A percentile compares a stretch with the other conserved stretches of the same genome.
Conservation (phyloP, 495 filamentous ascomycete genomes). For the Hypoxylon fuscum region DNA sequence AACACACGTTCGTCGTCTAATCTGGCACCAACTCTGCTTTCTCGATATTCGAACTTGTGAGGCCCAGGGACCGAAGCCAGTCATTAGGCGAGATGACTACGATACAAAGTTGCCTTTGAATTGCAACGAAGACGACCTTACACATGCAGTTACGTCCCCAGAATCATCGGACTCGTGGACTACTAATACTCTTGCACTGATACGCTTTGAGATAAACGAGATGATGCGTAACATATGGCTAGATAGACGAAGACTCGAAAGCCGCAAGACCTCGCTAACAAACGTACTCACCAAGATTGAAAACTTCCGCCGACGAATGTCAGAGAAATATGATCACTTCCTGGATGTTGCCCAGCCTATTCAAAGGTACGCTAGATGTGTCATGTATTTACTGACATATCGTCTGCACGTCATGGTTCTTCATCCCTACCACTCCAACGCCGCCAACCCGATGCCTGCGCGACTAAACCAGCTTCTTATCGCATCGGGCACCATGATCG, state of each 20-base stretch:
- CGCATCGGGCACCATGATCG: conserved; percentile 58
- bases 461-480: conserved; percentile 59
- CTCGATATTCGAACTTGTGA: conserved; percentile 81
- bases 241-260: conserved; percentile 68
- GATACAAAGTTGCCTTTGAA: conserved; percentile 74
- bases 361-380: conserved; percentile 65
- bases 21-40: conserved; percentile 80
- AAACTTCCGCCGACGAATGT: conserved; percentile 65
- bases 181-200: conserved; percentile 68
- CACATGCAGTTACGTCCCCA: conserved; percentile 45
- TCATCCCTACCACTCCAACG: conserved; percentile 69
- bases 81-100: conserved; percentile 75
- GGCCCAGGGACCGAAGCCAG: conserved; percentile 72
- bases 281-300: conserved; percentile 68
- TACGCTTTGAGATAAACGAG: conserved; percentile 77
- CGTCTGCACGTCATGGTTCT: conserved; percentile 71
- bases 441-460: conserved; percentile 60
- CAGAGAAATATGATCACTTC: conserved; percentile 66
- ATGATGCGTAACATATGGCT: conserved; percentile 73
- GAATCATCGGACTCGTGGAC: conserved; percentile 67
- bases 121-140: conserved; percentile 68
- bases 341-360: conserved; percentile 65
- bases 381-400: conserved; percentile 69
- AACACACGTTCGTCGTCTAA: conserved; percentile 74
- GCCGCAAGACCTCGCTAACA: conserved; percentile 64